Base-by-base conservation (phyloP, 2,329 filamentous ascomycete genomes). In the Thielaviopsis punctulata region DNA sequence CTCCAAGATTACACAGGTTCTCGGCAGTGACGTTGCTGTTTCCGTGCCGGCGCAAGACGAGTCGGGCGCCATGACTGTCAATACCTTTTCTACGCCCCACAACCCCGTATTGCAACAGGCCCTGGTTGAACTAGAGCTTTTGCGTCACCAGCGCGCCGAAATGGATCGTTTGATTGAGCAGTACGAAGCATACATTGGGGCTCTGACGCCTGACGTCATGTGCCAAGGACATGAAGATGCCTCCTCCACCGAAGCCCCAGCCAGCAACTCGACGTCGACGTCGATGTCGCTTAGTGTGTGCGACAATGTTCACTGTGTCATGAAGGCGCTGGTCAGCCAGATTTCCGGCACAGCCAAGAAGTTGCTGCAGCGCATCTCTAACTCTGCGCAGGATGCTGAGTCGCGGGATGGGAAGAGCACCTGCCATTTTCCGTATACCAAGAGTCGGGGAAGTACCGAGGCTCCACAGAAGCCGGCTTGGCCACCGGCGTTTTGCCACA, bases 161-260 rank as follows among this genome's bases (percentile, higher is more conserved):
- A 13, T 55, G 15, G 44, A 55, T 44, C 41, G 45, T 12, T 22
- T 50, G 24, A 25, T 55, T 18, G 27, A 48, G 2, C 21, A 52
- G 23, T 55, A 52, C 27, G 53, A 55, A 25, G 39, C 24, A n/a
- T 55, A 55, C 33, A 52, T 55, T 43, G 53, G 53, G 8, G 46
- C 49, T 9, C 41, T 55, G 9, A 55, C 53, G 10, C 46, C 49
- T 36, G 46, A 55, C 36, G 49, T 45, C n/a, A 33, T 55, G 46
- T 55, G 53, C 24, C 43, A 39, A 7, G 9, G n/a, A 36, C 24
- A 36, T 13, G 18, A 22, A 27, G 30, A n/a, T n/a, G 21, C 21
- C 1, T 22, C 25, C 41, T 19, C 15, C 19, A 21, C 18, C 13
- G 21, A 23, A 12, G 18, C n/a, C 24, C 19, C 45, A n/a, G 46